Evolutionary conservation across 2,329 filamentous ascomycete genomes (phyloP).

Genomic region (Colletotrichum karsti): DNA sequence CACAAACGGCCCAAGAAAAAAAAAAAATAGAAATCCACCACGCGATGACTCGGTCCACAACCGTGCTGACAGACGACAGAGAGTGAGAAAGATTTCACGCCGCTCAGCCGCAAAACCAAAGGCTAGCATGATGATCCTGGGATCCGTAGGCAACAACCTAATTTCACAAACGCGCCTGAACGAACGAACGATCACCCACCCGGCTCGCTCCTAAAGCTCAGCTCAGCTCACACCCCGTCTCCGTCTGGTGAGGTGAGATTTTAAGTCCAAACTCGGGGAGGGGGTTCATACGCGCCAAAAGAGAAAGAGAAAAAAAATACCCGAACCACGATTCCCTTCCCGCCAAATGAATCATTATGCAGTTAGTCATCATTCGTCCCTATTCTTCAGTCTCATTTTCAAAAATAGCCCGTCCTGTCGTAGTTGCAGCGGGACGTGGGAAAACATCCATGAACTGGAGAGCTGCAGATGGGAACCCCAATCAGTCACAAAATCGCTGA

Average conservation of each 20-base stretch:
- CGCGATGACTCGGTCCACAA: conserved; percentile 25
- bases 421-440: too few relatives aligned
- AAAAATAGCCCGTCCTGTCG: not conserved
- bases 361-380: conserved; percentile 22
- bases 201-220: too few relatives aligned
- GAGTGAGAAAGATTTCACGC: conserved; percentile 5
- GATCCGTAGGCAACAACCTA: conserved; percentile 10
- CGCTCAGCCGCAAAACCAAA: conserved; percentile 18
- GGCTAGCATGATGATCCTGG: conserved; percentile 27
- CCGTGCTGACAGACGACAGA: not conserved
- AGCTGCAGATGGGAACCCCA: not conserved
- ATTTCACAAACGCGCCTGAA: not conserved
- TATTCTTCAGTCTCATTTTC: not conserved
- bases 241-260: too few relatives aligned
- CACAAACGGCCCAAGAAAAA: not conserved
- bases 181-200: too few relatives aligned
- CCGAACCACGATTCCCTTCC: not conserved
- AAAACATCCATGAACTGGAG: not conserved
- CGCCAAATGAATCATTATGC: conserved; percentile 19
- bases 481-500: not conserved
- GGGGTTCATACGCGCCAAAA: too few relatives aligned
- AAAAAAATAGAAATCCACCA: conserved; percentile 20
- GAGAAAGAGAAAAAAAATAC: not conserved
- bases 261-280: not conserved
- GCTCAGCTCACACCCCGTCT: too few relatives aligned